Percentiles rank a stretch among this genome's conserved stretches.
phyloP scores from a whole-genome alignment of 768 basidiomycete genomes.

The Mycena maculata region DNA sequence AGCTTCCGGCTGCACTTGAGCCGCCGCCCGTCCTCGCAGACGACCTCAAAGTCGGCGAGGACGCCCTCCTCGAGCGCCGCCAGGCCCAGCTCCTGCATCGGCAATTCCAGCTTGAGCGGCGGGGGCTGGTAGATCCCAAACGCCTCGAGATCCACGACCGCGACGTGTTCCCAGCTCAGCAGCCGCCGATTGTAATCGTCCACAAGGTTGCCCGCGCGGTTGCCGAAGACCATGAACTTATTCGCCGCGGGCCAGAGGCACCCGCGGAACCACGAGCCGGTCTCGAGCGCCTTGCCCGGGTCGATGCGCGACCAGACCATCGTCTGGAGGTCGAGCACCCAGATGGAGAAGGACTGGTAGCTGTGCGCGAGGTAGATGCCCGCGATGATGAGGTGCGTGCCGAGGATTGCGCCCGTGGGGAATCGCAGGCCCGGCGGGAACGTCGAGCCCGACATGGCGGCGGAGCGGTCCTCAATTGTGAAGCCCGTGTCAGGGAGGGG shows the following conservation, averaged over 20 bases:
- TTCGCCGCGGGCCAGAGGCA: constrained; percentile 88
- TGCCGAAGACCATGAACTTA: constrained; percentile 92
- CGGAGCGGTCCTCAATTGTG: constrained; percentile 82
- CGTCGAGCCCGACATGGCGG: constrained; percentile 80
- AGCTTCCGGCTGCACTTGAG: constrained; percentile 85
- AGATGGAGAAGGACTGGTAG: constrained; percentile 95
- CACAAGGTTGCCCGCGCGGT: constrained; percentile 86
- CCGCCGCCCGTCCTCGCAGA: constrained; percentile 90
- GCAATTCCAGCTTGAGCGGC: constrained; percentile 67
- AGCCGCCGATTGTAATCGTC: constrained; percentile 93
- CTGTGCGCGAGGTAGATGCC: constrained; percentile 96
- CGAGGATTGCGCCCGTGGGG: constrained; percentile 93
- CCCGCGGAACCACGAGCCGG: constrained; percentile 95
- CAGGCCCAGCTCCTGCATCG: constrained; percentile 88
- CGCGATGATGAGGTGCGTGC: constrained; percentile 91
- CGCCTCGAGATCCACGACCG: constrained; percentile 90
- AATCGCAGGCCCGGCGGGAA: constrained; percentile 97
- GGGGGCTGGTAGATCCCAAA: constrained; percentile 97
- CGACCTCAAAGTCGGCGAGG: constrained; percentile 90
- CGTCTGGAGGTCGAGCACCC: constrained; percentile 88
- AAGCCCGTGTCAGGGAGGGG: constrained; percentile 83
- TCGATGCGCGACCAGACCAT: constrained; percentile 93
- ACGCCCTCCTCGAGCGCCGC: constrained; percentile 83
- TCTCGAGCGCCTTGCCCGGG: constrained; percentile 84
- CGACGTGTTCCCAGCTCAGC: constrained; percentile 92